Conservation (phyloP, 1,284 basidiomycete genomes). For the Sphaerobolus stellatus region DNA sequence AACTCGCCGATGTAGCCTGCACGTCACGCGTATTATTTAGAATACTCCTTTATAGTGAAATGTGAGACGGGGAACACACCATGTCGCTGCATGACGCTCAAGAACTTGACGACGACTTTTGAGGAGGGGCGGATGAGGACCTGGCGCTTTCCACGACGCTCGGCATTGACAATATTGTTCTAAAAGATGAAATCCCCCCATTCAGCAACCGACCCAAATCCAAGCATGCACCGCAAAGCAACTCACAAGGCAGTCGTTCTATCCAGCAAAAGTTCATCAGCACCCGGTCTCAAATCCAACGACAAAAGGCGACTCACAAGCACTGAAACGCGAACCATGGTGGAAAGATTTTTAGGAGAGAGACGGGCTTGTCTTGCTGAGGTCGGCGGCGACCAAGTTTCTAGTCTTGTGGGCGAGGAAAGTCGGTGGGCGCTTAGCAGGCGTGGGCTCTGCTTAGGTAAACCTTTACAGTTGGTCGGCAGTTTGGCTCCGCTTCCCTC, state of each 20-base stretch:
- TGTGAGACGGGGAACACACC: constrained; percentile 55
- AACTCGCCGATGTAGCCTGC: constrained; percentile 99
- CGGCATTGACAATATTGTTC: constrained; percentile 98
- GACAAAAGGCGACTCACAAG: constrained; percentile 51
- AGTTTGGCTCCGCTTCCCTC: constrained; percentile 11
- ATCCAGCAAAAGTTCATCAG: not conserved
- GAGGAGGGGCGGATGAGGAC: constrained; percentile 93
- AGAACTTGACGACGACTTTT: constrained; percentile 95
- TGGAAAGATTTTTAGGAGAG: constrained; percentile 28
- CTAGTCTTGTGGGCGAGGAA: not conserved
- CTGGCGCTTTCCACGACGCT: constrained; percentile 97
- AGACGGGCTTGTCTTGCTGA: constrained; percentile 13
- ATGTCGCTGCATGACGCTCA: constrained; percentile 96
- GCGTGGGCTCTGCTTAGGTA: constrained; percentile 9
- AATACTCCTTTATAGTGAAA: constrained; percentile 6
- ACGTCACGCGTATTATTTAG: constrained; percentile 2
- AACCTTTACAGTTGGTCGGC: constrained; percentile 12
- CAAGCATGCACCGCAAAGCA: not conserved
- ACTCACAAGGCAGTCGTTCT: constrained; percentile 82
- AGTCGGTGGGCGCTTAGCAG: not conserved
- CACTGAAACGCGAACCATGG: constrained; percentile 85
- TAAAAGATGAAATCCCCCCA: constrained; percentile 23
- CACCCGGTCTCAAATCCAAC: not conserved
- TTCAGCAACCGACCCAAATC: not conserved
- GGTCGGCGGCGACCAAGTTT: not conserved